A percentile compares a stretch with the other conserved stretches of the same genome.
Conservation (phyloP, 306 rosid species). For the Styphnolobium japonicum region DNA sequence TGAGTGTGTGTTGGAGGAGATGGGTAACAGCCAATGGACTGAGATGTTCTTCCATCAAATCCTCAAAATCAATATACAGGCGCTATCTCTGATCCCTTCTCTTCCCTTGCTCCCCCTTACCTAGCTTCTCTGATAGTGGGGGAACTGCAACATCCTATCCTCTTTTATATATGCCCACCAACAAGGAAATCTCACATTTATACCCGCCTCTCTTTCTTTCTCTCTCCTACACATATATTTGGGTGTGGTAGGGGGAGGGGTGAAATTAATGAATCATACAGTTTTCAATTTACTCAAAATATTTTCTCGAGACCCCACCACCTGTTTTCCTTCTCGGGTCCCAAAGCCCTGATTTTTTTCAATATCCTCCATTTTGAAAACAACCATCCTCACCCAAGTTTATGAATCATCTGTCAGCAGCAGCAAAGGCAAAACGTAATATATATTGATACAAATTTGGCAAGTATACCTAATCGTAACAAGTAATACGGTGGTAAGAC, state of each 20-base stretch:
- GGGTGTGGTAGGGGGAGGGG: slow-evolving; percentile 1
- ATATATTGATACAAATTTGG: no score
- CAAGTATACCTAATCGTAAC: no score
- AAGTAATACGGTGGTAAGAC: no score
- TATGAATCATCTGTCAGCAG: slow-evolving; percentile 37
- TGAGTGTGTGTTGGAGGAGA: slow-evolving; percentile 94
- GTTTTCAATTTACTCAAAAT: slow-evolving; percentile 24
- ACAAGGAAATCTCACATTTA: slow-evolving; percentile 50
- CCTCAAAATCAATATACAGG: slow-evolving; percentile 18
- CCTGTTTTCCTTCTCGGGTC: neutral
- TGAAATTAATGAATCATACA: slow-evolving; percentile 29
- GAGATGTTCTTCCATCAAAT: slow-evolving; percentile 77
- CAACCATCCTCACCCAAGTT: slow-evolving; percentile 35
- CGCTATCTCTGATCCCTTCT: neutral
- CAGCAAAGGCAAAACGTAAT: slow-evolving; percentile 33
- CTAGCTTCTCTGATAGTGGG: slow-evolving; percentile 42
- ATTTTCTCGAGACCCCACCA: slow-evolving; percentile 40
- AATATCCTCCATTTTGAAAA: slow-evolving; percentile 26
- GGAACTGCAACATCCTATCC: slow-evolving; percentile 49
- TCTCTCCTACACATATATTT: neutral
- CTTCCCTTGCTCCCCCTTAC: slow-evolving; percentile 29
- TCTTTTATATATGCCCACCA: slow-evolving; percentile 60
- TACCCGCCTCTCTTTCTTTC: no score
- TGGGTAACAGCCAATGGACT: slow-evolving; percentile 84
- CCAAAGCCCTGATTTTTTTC: slow-evolving; percentile 32